Base-by-base conservation (phyloP, 441 rosid genomes). In the Adansonia gregorii region DNA sequence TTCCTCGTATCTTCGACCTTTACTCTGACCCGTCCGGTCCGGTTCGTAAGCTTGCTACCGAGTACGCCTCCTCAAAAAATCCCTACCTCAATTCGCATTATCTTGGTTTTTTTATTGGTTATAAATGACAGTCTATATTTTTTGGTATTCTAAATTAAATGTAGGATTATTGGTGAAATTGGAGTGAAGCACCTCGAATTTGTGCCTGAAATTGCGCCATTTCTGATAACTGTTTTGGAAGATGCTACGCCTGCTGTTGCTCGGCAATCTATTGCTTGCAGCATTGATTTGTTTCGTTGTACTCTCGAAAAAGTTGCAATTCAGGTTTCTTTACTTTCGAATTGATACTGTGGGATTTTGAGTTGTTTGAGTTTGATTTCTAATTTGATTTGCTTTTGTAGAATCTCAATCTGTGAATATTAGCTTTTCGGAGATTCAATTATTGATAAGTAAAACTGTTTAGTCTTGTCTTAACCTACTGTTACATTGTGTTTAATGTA, bases 231-330 rank as follows among this genome's bases (percentile, higher is more conserved):
- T 73, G 89, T 89, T 80, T 80, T 91, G 80, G 87, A 90, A 15
- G 99, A 97, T 79, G 87, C 76, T 80, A 89, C 94, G 12, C 98
- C 98, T 0, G 97, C 98, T 64, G 99, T 94, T 79, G 92, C 88
- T 75, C 92, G 97, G 76, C 98, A 94, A 86, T 94, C 92, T 76
- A 89, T 94, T 63, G 75, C 91, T 82, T 88, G 89, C 58, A 97
- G 92, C 45, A 81, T 87, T 76, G 82, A 85, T 78, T 85, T 94
- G 76, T 97, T 97, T 81, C 89, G 87, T 60, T 83, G 78, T 75
- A 91, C 89, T 39, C 92, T 97, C 19, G 83, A 80, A 78, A 89
- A 83, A 85, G 75, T 92, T 79, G 93, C 92, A 2, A 58, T 92
- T 83, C 93, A 89, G 98, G 99, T 94, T 43, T 15, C 2, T 76